A percentile compares a stretch with the other conserved stretches of the same genome.
Evolutionary conservation across 2,329 filamentous ascomycete genomes (phyloP).

Genomic region (Scedosporium dehoogii): DNA sequence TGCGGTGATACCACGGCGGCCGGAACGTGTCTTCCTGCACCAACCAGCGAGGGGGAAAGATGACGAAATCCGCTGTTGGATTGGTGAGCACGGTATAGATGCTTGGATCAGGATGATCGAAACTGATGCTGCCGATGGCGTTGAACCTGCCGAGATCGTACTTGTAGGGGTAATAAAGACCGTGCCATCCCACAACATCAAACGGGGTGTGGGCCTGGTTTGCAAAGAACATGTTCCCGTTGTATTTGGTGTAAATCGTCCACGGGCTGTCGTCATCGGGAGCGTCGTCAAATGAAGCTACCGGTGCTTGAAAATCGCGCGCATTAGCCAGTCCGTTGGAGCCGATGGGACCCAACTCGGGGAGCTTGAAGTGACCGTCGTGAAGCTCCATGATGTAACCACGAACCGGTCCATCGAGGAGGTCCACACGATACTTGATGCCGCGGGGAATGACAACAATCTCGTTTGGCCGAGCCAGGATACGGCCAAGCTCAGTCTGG

Average conservation of each 20-base stretch:
- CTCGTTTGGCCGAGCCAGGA: conserved; percentile 61
- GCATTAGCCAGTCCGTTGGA: conserved; percentile 59
- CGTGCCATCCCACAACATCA: conserved; percentile 73
- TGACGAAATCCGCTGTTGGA: conserved; percentile 60
- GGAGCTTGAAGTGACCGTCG: conserved; percentile 55
- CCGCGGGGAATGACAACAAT: conserved; percentile 63
- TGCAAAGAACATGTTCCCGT: conserved; percentile 55
- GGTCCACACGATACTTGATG: conserved; percentile 55
- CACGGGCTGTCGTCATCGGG: conserved; percentile 23
- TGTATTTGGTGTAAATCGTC: conserved; percentile 54
- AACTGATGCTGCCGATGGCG: conserved; percentile 61
- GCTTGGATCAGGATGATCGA: conserved; percentile 67
- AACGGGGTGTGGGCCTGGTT: conserved; percentile 63
- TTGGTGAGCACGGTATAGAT: conserved; percentile 67
- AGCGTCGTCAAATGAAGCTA: conserved; percentile 54
- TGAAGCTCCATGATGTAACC: conserved; percentile 65
- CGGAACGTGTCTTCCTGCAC: conserved; percentile 61
- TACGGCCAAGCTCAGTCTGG: conserved; percentile 58
- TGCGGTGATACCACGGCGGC: conserved; percentile 63
- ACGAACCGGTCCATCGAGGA: conserved; percentile 46
- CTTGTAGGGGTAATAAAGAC: conserved; percentile 71
- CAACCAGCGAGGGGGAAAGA: conserved; percentile 64
- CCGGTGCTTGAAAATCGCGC: conserved; percentile 60
- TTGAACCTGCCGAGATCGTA: conserved; percentile 73
- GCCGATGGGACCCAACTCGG: conserved; percentile 59